Evolutionary conservation across 441 rosid species (phyloP).

Genomic region (Gossypium gossypioides): DNA sequence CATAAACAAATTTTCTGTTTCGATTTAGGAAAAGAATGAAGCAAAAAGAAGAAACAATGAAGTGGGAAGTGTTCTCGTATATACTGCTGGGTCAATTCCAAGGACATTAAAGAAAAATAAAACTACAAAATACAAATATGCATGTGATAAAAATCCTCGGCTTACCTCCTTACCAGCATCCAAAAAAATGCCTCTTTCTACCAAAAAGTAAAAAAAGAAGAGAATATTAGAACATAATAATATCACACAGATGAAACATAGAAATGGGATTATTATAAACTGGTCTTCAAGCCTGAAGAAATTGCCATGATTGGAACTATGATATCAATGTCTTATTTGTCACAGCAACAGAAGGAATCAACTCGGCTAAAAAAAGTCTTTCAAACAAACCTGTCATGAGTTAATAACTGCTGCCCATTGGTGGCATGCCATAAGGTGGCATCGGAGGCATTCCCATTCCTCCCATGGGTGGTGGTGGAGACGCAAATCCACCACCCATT

Average conservation of each 20-base stretch:
- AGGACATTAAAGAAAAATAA: not conserved
- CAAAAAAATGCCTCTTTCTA: conserved; percentile 27
- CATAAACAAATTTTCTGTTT: not conserved
- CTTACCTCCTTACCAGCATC: conserved; percentile 18
- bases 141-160: conserved; percentile 6
- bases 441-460: conserved; percentile 91
- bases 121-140: not conserved
- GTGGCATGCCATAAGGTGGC: conserved; percentile 92
- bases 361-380: conserved; percentile 2
- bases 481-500: conserved; percentile 60
- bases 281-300: conserved; percentile 15
- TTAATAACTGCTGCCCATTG: conserved; percentile 82
- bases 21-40: not conserved
- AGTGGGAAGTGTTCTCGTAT: not conserved
- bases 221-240: conserved; percentile 40
- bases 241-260: conserved; percentile 25
- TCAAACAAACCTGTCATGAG: not conserved
- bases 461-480: conserved; percentile 61
- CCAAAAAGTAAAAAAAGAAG: not conserved
- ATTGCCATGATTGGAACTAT: conserved; percentile 14
- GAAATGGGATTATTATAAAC: conserved; percentile 24
- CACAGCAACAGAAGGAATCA: not conserved
- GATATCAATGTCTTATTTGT: not conserved
- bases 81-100: not conserved
- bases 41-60: not conserved